These are phyloP conservation scores for Lentinula aciculospora DNA, from an alignment of 768 basidiomycete genomes.

Conservation along the genomic window DNA sequence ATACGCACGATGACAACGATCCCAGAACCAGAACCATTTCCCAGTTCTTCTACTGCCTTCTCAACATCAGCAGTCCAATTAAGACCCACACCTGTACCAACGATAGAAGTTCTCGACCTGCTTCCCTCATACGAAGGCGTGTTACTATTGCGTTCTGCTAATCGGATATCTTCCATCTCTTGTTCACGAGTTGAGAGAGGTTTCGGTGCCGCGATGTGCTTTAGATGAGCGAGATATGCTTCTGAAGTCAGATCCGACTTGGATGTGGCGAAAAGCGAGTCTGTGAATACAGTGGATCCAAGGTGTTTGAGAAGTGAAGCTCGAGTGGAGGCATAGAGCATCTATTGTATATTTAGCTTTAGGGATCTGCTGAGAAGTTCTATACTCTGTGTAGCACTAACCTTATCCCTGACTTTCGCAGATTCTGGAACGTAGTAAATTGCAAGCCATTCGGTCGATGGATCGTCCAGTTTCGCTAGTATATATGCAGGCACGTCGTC, in stretches of 20 bases:
- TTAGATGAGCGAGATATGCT: slow-evolving; percentile 70
- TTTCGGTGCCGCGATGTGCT: slow-evolving; percentile 67
- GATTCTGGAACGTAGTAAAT: slow-evolving; percentile 80
- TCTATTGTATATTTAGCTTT: slow-evolving; percentile 35
- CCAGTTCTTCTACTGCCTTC: slow-evolving; percentile 58
- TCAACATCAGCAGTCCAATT: slow-evolving; percentile 63
- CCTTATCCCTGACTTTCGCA: slow-evolving; percentile 81
- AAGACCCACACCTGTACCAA: slow-evolving; percentile 58
- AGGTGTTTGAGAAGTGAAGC: slow-evolving; percentile 64
- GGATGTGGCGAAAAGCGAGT: slow-evolving; percentile 74
- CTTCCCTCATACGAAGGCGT: slow-evolving; percentile 54
- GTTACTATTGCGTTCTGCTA: slow-evolving; percentile 67
- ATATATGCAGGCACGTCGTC: slow-evolving; percentile 70
- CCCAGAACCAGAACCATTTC: slow-evolving; percentile 37
- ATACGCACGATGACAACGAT: slow-evolving; percentile 61
- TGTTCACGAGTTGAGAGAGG: slow-evolving; percentile 81
- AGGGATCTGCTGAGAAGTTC: background rate
- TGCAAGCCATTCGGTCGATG: slow-evolving; percentile 62
- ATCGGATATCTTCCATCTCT: slow-evolving; percentile 72
- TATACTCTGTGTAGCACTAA: slow-evolving; percentile 18
- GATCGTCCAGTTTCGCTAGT: slow-evolving; percentile 57
- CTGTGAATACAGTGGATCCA: slow-evolving; percentile 66
- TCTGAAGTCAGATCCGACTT: slow-evolving; percentile 61
- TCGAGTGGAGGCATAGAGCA: slow-evolving; percentile 85
- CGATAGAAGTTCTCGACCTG: slow-evolving; percentile 45